phyloP scores from a whole-genome alignment of 768 basidiomycete genomes.

The Mycena alexandri region DNA sequence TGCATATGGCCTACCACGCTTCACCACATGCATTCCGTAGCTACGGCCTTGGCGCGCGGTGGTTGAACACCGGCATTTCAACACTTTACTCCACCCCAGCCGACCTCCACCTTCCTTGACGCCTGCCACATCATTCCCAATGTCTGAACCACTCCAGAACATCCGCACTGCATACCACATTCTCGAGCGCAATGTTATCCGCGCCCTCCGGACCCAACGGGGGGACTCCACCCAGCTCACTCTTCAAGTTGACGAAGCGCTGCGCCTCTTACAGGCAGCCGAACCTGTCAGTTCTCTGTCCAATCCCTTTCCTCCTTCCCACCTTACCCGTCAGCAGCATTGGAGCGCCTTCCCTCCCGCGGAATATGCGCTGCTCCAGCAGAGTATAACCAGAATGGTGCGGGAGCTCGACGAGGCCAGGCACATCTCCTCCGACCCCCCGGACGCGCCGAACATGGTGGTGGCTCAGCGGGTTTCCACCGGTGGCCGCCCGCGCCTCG shows the following conservation, averaged over 20 bases:
- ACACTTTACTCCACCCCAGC: no score
- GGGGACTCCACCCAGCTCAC: constrained; percentile 19
- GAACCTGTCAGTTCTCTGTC: neutral
- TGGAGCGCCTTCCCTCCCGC: constrained; percentile 13
- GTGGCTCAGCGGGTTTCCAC: constrained; percentile 25
- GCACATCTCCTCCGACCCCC: constrained; percentile 34
- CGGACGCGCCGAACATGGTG: constrained; percentile 21
- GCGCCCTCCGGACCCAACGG: constrained; percentile 30
- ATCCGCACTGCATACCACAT: constrained; percentile 27
- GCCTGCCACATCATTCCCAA: neutral
- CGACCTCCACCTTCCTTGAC: no score
- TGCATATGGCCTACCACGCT: no score
- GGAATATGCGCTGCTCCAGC: constrained; percentile 37
- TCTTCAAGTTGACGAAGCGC: constrained; percentile 14
- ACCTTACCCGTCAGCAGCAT: constrained; percentile 18
- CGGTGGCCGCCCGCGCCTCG: constrained; percentile 36
- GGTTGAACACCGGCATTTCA: no score
- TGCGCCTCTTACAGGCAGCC: constrained; percentile 23
- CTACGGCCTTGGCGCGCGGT: no score
- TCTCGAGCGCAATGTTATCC: constrained; percentile 24
- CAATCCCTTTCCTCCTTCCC: neutral
- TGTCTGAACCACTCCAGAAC: constrained; percentile 23
- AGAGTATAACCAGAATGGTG: constrained; percentile 37
- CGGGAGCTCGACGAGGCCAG: constrained; percentile 35
- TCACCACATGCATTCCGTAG: no score